Evolutionary conservation across 2,329 filamentous ascomycete species (phyloP).

Genomic region (Huntiella savannae): DNA sequence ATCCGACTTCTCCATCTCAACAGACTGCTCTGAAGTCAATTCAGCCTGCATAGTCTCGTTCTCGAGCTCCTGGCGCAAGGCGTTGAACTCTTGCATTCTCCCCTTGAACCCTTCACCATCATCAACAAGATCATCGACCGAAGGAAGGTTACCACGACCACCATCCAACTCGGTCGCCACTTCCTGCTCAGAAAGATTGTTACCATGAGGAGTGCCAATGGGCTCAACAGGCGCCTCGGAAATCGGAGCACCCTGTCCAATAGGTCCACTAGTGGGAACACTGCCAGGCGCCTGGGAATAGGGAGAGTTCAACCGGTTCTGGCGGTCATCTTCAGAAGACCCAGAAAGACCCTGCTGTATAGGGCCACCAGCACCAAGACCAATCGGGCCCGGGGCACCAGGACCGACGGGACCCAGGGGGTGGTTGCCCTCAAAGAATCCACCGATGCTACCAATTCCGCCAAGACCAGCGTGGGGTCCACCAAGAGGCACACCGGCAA

Average conservation of each 20-base stretch:
- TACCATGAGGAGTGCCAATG: no score
- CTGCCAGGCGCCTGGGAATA: background rate
- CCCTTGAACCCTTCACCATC: constrained; percentile 45
- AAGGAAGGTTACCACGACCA: constrained; percentile 21
- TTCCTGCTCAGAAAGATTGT: no score
- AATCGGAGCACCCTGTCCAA: no score
- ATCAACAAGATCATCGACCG: constrained; percentile 29
- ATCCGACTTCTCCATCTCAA: constrained; percentile 58
- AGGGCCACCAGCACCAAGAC: background rate
- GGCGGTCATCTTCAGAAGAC: background rate
- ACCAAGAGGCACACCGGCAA: constrained; percentile 50
- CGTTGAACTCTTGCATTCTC: constrained; percentile 67
- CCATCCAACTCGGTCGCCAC: no score
- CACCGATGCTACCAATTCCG: background rate
- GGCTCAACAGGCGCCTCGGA: no score
- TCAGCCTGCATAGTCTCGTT: constrained; percentile 17
- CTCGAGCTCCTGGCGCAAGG: constrained; percentile 55
- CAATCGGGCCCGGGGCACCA: background rate
- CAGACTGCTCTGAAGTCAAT: constrained; percentile 18
- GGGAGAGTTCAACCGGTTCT: constrained; percentile 1
- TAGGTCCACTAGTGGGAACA: background rate
- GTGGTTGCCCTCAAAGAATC: background rate
- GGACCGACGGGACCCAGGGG: background rate
- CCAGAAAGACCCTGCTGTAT: background rate
- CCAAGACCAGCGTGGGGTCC: background rate